Base-by-base conservation (phyloP, 192 early-diverging fungal genomes). In the Rhizophagus sp. region DNA sequence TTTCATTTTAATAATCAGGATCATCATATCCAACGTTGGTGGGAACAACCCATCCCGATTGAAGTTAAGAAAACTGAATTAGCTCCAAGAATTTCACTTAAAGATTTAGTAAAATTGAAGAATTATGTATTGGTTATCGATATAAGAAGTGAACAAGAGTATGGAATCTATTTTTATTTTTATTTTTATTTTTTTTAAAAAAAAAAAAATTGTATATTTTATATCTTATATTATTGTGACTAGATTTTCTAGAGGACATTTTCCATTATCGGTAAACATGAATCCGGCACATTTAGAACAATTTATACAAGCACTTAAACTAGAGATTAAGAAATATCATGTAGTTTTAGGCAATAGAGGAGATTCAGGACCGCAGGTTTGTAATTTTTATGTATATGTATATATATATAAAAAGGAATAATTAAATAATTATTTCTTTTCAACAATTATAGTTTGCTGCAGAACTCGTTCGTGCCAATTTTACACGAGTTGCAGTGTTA, bases 91-190 rank as follows among this genome's bases (percentile, higher is more conserved):
- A 87, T 92, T 50, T 85, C 83, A 62, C 57, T 89, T 10, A 79
- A 81, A 34, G 91, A 92, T 79, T 82, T 89, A 33, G 68, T 83
- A 1, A 83, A 80, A 34, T 67, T 88, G 25, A 81, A 86, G 11
- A 84, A 83, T 36, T 81, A 86, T 73, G 86, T 84, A 15, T 78
- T 91, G 57, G 84, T 90, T 25, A 81, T 92, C 71, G 91, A 92
- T 82, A 88, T 89, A 52, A 86, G 91, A 52, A 67, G 81, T 9
- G 88, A 90, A 62, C 57, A 83, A 81, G 88, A 87, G 88, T 90
- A 83, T 79, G 85, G 9, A 41, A 41, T 13, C 19, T 10, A 62
- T 75, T 36, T 33, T 44, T 12, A 15, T 44, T n/a, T 36, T 27
- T n/a, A 17, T 2, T 27, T 63, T 80, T 22, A 63, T 44, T 62